A percentile compares a stretch with the other conserved stretches of the same genome.
Conservation (phyloP, 2,329 filamentous ascomycete species). For the Exophiala dermatitidis region DNA sequence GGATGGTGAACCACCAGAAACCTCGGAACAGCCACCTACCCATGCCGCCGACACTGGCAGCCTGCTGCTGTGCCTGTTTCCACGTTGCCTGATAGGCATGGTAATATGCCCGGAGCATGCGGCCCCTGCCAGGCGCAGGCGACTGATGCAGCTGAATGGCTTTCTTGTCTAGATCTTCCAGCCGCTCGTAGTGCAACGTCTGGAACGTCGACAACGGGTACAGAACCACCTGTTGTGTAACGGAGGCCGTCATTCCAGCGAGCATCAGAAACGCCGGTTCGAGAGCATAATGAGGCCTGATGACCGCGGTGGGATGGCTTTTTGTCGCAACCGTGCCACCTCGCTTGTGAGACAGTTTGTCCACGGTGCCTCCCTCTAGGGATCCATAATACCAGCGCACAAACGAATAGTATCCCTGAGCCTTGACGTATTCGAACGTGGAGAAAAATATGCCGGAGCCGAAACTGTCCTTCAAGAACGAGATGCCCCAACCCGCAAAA, state of each 20-base stretch:
- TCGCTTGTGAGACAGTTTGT: conserved; percentile 26
- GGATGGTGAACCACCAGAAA: conserved; percentile 50
- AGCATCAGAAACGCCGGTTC: conserved; percentile 56
- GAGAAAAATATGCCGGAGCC: conserved; percentile 57
- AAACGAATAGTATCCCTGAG: conserved; percentile 55
- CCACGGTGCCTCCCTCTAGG: conserved; percentile 29
- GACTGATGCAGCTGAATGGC: conserved; percentile 31
- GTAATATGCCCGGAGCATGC: conserved; percentile 50
- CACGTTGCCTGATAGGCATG: conserved; percentile 56
- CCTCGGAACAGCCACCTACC: conserved; percentile 50
- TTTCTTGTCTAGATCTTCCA: conserved; percentile 54
- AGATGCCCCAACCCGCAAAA: conserved; percentile 56
- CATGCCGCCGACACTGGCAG: conserved; percentile 46
- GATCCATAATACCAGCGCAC: conserved; percentile 52
- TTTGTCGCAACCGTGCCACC: conserved; percentile 12
- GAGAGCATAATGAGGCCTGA: conserved; percentile 56
- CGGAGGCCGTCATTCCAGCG: conserved; percentile 52
- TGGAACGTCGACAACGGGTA: conserved; percentile 55
- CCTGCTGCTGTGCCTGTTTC: conserved; percentile 45
- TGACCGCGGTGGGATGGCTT: conserved; percentile 31
- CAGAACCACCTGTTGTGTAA: conserved; percentile 52
- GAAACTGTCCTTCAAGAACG: conserved; percentile 53
- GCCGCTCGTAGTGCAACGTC: conserved; percentile 51
- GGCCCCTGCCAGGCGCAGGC: conserved; percentile 29
- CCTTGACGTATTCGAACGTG: conserved; percentile 57